Evolutionary conservation across 148 eudicot genomes (phyloP), one percentile per base, ranked within the genome.

Genomic region (Chenopodium album): DNA sequence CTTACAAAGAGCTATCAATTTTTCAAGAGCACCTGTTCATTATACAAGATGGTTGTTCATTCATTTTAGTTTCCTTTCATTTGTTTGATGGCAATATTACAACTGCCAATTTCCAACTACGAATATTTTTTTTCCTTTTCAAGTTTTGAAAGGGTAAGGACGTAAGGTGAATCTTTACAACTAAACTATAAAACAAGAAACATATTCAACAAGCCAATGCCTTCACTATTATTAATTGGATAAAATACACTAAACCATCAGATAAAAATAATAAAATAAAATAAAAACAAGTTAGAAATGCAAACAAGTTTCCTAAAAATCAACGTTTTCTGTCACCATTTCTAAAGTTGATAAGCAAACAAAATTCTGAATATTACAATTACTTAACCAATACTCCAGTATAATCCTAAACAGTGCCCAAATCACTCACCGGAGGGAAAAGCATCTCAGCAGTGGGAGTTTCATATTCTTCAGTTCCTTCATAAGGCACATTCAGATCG

Each of bases 361-460:
- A 56, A 56, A 56, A 13, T 3, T 16, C 59, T 17, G 62, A 56
- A 4, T 56, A 50, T 10, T 72, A 23, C 31, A 71, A 23, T 71
- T 41, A 7, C 74, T 72, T 29, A 72, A 72, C 54, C 29, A 28
- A 4, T 7, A 67, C 12, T 69, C 11, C 11, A 84, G 8, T 14
- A 5, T 31, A 52, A 52, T 44, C 59, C 9, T 67, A 75, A 60
- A 69, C 34, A 69, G 48, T 44, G 59, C 59, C 3, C 8, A 47
- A 72, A 82, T 67, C 73, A 82, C 95, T 88, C 56, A 95, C 99
- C 20, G 99, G 99, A 50, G 99, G 94, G 81, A 94, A 96, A 64
- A 96, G 97, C 86, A 96, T 82, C 81, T 96, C 99, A 78, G 98
- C 98, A 44, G 99, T 96, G 29, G 99, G 99, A 72, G 99, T 96